These are phyloP conservation scores for Macrotyloma uniflorum DNA, from an alignment of 306 rosid genomes.

Conservation along the genomic window DNA sequence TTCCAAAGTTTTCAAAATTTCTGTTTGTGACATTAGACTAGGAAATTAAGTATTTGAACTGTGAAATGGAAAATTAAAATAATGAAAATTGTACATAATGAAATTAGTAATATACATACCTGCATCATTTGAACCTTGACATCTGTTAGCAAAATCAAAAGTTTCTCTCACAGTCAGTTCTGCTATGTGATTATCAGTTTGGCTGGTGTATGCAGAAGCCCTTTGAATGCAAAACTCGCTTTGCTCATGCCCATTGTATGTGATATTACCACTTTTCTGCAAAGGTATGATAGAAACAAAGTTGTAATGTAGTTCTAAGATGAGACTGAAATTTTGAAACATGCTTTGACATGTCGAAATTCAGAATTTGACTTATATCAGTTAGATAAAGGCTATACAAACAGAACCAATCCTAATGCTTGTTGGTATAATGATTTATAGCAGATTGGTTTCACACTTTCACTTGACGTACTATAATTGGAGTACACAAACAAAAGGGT, in stretches of 20 bases:
- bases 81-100: not conserved
- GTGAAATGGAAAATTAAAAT: not conserved
- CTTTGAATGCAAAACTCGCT: conserved; percentile 80
- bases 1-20: conserved; percentile 46
- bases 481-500: not conserved
- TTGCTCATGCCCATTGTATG: conserved; percentile 67
- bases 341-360: not conserved
- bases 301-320: not conserved
- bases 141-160: conserved; percentile 91
- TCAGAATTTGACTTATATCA: not conserved
- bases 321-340: not conserved
- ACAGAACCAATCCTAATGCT: not conserved
- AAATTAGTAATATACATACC: conserved; percentile 47
- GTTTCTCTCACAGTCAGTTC: conserved; percentile 90
- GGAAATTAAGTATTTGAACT: not conserved
- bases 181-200: conserved; percentile 82
- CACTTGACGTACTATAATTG: not conserved
- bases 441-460: not conserved
- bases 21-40: conserved; percentile 39
- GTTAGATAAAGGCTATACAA: not conserved
- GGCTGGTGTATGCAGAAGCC: conserved; percentile 85
- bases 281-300: conserved; percentile 3
- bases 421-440: not conserved
- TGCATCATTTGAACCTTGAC: conserved; percentile 77
- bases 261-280: conserved; percentile 70